Conservation (phyloP, 116 monocot genomes). For the Trichopus zeylanicus region DNA sequence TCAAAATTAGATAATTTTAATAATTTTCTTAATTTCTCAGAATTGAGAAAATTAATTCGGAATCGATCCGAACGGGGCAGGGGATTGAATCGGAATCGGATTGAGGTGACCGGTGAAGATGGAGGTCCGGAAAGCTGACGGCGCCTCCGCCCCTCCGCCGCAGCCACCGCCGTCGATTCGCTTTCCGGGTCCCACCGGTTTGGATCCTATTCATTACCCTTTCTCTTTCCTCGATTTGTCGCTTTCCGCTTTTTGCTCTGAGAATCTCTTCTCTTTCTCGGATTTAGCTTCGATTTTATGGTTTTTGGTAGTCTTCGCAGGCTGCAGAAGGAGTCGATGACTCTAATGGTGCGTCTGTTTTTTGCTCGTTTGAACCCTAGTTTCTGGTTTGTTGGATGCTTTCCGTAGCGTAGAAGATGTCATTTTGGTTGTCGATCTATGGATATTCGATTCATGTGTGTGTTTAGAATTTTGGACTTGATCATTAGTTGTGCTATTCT, state of each 20-base stretch:
- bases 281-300: background rate
- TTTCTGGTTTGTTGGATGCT: background rate
- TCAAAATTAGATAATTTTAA: no score
- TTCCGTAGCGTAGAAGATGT: background rate
- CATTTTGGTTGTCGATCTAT: background rate
- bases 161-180: conserved; percentile 27
- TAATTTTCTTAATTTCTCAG: no score
- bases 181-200: conserved; percentile 46
- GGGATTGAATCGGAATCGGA: background rate
- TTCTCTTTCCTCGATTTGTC: background rate
- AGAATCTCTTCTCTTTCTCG: background rate
- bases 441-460: background rate
- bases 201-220: background rate
- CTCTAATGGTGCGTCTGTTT: conserved; percentile 43
- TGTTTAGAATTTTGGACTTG: no score
- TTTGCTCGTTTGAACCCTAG: background rate
- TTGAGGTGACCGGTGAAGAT: conserved; percentile 14
- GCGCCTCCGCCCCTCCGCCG: conserved; percentile 15
- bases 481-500: background rate
- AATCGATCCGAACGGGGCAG: no score
- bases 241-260: background rate
- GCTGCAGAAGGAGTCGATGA: conserved; percentile 73
- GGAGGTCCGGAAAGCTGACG: conserved; percentile 35
- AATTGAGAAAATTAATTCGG: no score
- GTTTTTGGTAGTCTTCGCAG: conserved; percentile 27